phyloP scores from a whole-genome alignment of 305 asterid species.

The Fraxinus platypoda region DNA sequence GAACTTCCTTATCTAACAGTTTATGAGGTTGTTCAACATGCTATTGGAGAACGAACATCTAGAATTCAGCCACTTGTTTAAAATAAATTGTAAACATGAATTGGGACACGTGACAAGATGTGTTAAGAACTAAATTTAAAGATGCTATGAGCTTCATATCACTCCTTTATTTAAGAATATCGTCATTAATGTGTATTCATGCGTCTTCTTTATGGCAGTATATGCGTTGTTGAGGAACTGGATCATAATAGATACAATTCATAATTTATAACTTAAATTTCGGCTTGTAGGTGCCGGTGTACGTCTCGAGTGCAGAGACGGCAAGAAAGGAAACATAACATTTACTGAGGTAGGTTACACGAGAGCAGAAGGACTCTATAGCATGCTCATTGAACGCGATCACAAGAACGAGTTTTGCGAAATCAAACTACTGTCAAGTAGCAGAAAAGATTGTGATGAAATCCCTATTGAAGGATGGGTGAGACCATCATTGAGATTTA shows the following conservation, averaged over 20 bases:
- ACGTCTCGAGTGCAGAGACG: background rate
- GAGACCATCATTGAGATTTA: background rate
- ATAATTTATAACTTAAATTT: no score
- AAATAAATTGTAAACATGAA: no score
- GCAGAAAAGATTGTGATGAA: background rate
- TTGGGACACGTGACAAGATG: no score
- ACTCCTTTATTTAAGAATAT: background rate
- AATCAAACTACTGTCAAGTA: no score
- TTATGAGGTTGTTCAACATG: background rate
- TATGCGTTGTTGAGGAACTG: background rate
- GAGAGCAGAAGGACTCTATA: background rate
- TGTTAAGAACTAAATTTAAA: no score
- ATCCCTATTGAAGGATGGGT: background rate
- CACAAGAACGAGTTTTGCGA: no score
- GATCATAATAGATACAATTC: background rate
- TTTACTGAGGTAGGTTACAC: background rate
- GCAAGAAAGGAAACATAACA: background rate
- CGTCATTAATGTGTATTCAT: no score
- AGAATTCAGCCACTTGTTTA: no score
- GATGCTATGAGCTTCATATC: no score
- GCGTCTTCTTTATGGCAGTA: background rate
- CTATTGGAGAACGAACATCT: no score
- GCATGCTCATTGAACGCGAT: background rate
- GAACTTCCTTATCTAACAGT: no score
- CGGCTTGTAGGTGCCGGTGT: background rate